Conservation (phyloP, 768 basidiomycete genomes). For the Termitomyces sp. region DNA sequence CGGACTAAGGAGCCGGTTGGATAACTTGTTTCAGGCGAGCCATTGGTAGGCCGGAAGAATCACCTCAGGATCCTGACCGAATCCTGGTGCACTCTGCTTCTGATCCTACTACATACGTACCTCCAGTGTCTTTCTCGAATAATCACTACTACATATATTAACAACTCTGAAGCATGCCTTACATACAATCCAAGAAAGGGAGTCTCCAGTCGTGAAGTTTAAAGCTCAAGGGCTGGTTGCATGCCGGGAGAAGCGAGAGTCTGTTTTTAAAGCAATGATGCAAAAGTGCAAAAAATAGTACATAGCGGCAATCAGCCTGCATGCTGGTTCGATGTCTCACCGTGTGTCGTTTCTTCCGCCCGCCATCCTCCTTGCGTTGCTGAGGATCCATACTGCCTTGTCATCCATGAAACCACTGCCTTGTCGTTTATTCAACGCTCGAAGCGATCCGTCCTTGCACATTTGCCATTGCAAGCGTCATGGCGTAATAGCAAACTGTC, state of each 20-base stretch:
- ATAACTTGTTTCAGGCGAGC: no score
- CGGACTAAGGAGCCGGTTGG: no score
- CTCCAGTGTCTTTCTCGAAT: no score
- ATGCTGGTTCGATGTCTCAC: background rate
- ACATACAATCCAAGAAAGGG: background rate
- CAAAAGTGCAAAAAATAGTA: background rate
- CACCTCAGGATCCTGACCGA: no score
- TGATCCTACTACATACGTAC: no score
- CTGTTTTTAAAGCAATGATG: background rate
- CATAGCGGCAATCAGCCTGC: background rate
- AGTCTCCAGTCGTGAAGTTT: background rate
- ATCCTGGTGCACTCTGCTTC: no score
- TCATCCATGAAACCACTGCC: background rate
- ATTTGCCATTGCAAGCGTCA: background rate
- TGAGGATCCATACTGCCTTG: background rate
- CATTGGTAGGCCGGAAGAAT: no score
- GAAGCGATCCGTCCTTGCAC: background rate
- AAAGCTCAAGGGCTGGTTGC: background rate
- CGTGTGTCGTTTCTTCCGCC: background rate
- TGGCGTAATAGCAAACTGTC: background rate
- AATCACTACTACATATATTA: no score
- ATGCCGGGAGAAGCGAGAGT: background rate
- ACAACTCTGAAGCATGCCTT: background rate
- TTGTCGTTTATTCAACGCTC: background rate
- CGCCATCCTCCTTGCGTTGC: background rate